Evolutionary conservation across 495 filamentous ascomycete species (phyloP), one percentile per base, ranked within the genome.

Genomic region (Talaromyces proteolyticus): DNA sequence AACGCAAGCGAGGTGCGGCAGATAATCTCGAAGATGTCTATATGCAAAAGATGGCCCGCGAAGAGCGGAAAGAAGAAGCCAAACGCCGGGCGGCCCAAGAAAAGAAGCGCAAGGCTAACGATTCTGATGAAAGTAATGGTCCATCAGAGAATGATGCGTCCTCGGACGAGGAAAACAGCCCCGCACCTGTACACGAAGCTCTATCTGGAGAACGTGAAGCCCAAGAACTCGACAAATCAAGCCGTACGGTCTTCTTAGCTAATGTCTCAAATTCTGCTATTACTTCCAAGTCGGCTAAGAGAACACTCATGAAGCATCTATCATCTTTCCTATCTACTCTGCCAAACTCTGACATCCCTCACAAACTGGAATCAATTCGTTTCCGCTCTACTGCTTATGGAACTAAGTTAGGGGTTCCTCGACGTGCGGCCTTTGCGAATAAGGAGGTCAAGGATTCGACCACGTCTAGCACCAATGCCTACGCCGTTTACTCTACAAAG

Each of bases 401-500:
- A 3, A 70, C 61, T 37, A 77, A 78, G 6, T 78, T 76, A 38
- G 77, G 79, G n/a, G 73, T 95, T 16, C 93, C 93, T 19, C 95
- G 91, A 69, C 89, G 90, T 48, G 94, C 90, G 14, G 85, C 93
- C 11, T 97, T 83, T 61, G 90, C 88, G 39, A 85, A 81, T 48
- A 86, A 88, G 58, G 80, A 87, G 7, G 66, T 95, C 50, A 85
- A 93, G 80, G 83, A 88, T 43, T 81, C 86, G 18, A 97, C 94
- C 1, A 91, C 93, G 3, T 90, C 88, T 47, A 91, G 88, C 55
- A 92, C 91, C 44, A 95, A 99, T 57, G 94, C 94, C 4, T 99
- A 99, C 59, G 88, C 76, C 6, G 88, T 99, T 25, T 97, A 91
- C 62, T 81, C 77, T 43, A 87, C 87, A 3, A 53, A 80, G 5